Percentiles rank a stretch among this genome's conserved stretches.
Conservation (phyloP, 192 early-diverging fungal genomes). For the Umbelopsis isabellina region DNA sequence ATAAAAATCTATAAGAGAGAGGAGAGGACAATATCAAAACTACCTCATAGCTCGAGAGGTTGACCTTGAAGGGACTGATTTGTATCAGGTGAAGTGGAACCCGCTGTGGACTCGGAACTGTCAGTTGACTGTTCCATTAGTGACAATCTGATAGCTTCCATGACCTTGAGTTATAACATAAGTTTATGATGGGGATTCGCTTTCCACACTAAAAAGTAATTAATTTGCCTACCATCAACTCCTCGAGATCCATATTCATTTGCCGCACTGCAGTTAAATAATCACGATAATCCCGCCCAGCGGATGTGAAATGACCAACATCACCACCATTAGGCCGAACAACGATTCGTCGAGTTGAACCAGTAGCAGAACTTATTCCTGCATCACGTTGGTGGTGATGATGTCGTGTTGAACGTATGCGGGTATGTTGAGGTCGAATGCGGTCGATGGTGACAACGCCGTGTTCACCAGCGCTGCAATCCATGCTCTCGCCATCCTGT, state of each 20-base stretch:
- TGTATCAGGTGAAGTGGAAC: neutral
- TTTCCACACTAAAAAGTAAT: neutral
- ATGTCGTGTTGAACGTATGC: neutral
- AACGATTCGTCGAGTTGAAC: conserved; percentile 16
- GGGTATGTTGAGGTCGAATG: conserved; percentile 9
- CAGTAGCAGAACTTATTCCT: conserved; percentile 2
- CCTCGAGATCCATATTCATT: conserved; percentile 30
- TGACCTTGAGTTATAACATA: neutral
- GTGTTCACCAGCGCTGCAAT: neutral
- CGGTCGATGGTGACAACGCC: neutral
- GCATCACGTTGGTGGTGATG: neutral
- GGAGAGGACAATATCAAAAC: too few relatives aligned
- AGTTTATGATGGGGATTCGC: neutral
- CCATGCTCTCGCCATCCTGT: too few relatives aligned
- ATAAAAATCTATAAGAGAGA: too few relatives aligned
- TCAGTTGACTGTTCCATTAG: conserved; percentile 7
- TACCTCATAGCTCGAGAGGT: too few relatives aligned
- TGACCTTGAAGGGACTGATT: neutral
- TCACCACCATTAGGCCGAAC: conserved; percentile 12
- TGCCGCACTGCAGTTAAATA: conserved; percentile 8
- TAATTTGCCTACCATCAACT: conserved; percentile 7
- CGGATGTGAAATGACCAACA: neutral
- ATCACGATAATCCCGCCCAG: conserved; percentile 15
- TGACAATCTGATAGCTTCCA: conserved; percentile 34
- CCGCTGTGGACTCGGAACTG: neutral